Base-by-base conservation (phyloP, 2,329 filamentous ascomycete species). In the Fusarium setosum region DNA sequence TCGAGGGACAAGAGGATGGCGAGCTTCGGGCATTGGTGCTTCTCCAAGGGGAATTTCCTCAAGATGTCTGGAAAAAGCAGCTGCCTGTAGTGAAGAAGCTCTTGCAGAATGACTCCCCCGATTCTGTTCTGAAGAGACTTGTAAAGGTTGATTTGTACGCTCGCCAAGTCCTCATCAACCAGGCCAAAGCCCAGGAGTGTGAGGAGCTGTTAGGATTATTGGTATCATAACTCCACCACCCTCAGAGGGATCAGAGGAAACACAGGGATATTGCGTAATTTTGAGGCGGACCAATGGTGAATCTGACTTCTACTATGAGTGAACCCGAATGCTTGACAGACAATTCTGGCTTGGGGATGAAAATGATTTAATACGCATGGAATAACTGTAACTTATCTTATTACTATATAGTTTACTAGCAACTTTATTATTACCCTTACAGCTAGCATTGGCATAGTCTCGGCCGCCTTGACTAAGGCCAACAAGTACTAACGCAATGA, bases 401-500 rank as follows among this genome's bases (percentile, higher is more conserved):
- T 13, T 40, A 53, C 7, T 18, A 61, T 61, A 54, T 15, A 50
- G 15, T 49, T 61, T n/a, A 44, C 41, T 42, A 58, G 44, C 54
- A 57, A 12, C 15, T 32, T 58, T 3, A n/a, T 61, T 24, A n/a
- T 58, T 15, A 41, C 47, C 37, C 48, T 61, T 21, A 23, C 59
- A 17, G 21, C 47, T n/a, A 37, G 32, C 34, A n/a, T 42, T 11
- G 53, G 59, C 11, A 12, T 61, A 4, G 53, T 38, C 10, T 48
- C 59, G 2, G 59, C 59, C 3, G 53, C 48, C 31, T 17, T 61
- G 3, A 53, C 59, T 35, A 61, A 61, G 17, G 59, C 59, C 5
- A 61, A 61, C 18, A 54, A 61, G 23, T 61, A 61, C 20, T 23
- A 61, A 21, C 53, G 53, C 41, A 38, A 47, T 8, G 54, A 61